These are phyloP conservation scores for Neurospora sp. DNA, from an alignment of 495 filamentous ascomycete species.

Conservation along the genomic window DNA sequence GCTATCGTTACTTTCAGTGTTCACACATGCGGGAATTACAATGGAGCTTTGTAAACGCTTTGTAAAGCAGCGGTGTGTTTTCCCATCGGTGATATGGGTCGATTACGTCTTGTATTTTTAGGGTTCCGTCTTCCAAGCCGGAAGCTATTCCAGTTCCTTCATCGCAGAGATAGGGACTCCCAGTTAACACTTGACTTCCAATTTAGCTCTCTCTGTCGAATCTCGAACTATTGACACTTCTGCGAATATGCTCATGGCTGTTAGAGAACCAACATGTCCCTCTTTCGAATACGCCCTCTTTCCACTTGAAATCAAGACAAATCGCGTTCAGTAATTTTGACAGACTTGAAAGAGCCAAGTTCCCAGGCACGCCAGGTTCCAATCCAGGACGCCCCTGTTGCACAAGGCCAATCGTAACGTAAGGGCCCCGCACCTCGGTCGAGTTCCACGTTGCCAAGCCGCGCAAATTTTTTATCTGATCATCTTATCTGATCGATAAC, in stretches of 20 bases:
- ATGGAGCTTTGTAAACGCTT: background rate
- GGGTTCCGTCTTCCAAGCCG: background rate
- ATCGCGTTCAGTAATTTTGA: background rate
- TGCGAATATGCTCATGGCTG: background rate
- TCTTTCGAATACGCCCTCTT: background rate
- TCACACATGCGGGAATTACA: background rate
- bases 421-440: background rate
- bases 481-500: conserved; percentile 12
- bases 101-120: background rate
- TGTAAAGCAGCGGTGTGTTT: background rate
- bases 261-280: background rate
- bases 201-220: background rate
- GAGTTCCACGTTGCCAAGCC: background rate
- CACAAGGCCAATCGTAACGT: background rate
- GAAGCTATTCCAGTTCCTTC: background rate
- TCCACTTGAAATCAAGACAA: background rate
- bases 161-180: background rate
- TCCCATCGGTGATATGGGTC: background rate
- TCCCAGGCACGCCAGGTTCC: background rate
- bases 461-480: conserved; percentile 10
- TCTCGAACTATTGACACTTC: background rate
- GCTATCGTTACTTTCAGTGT: background rate
- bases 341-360: background rate
- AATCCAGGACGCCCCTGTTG: background rate
- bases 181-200: background rate